phyloP scores from a whole-genome alignment of 495 filamentous ascomycete species.

The Neurospora tetraspora region DNA sequence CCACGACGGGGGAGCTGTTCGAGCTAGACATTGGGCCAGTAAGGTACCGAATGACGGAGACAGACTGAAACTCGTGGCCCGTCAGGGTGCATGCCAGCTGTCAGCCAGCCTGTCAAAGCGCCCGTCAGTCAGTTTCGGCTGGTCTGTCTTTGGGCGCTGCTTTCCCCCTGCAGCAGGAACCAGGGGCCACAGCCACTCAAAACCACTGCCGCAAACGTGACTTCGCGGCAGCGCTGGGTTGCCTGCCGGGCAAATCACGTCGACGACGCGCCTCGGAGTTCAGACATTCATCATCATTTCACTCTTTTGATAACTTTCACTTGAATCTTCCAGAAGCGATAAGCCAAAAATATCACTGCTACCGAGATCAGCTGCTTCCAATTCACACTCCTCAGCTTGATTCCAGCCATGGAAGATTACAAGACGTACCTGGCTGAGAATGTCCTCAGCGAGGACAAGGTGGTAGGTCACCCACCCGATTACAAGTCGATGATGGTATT shows the following conservation, averaged over 20 bases:
- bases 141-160: neutral
- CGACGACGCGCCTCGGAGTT: constrained; percentile 1
- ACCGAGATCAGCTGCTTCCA: neutral
- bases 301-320: neutral
- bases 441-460: constrained; percentile 65
- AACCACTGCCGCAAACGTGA: constrained; percentile 13
- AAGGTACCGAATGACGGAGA: neutral
- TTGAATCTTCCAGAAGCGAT: neutral
- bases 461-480: constrained; percentile 41
- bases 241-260: neutral
- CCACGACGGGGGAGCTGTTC: neutral
- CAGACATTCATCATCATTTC: neutral
- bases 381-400: neutral
- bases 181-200: constrained; percentile 5
- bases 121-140: neutral
- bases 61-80: neutral
- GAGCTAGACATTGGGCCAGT: neutral
- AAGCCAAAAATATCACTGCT: neutral
- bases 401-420: constrained; percentile 41
- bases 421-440: constrained; percentile 62
- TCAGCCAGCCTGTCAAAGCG: neutral
- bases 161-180: neutral
- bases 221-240: constrained; percentile 9
- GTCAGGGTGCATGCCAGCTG: neutral
- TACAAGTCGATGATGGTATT: neutral